Conservation (phyloP, 768 basidiomycete genomes). For the Russula foetens region DNA sequence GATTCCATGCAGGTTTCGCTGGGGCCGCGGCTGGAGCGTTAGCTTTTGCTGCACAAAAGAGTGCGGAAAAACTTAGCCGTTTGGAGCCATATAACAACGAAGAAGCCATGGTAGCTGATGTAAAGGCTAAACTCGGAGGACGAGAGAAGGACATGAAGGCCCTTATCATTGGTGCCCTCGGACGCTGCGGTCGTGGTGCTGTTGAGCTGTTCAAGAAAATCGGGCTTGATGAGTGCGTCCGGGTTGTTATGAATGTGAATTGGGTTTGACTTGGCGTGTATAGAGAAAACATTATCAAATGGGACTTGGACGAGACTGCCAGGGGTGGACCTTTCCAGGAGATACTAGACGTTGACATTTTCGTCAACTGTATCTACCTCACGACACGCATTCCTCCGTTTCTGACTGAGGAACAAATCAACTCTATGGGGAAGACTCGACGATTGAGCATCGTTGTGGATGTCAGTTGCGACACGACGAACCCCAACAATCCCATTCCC, state of each 20-base stretch:
- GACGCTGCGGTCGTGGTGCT: conserved; percentile 90
- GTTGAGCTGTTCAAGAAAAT: conserved; percentile 94
- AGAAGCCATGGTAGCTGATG: conserved; percentile 66
- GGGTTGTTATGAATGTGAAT: background rate
- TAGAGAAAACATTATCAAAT: conserved; percentile 92
- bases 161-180: conserved; percentile 93
- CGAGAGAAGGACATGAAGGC: conserved; percentile 71
- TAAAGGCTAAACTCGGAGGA: conserved; percentile 57
- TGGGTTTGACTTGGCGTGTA: background rate
- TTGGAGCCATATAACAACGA: conserved; percentile 84
- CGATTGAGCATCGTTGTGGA: conserved; percentile 82
- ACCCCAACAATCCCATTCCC: conserved; percentile 96
- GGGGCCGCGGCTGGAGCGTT: conserved; percentile 90
- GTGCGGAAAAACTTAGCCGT: conserved; percentile 51
- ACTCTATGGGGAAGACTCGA: conserved; percentile 58
- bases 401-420: conserved; percentile 60
- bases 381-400: conserved; percentile 82
- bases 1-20: conserved; percentile 98
- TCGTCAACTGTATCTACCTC: conserved; percentile 99
- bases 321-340: conserved; percentile 95
- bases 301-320: conserved; percentile 95
- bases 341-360: conserved; percentile 94
- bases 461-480: conserved; percentile 98
- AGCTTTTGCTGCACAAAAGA: conserved; percentile 60
- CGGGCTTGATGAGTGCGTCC: conserved; percentile 82